Evolutionary conservation across 331 rosid genomes (phyloP), one percentile per base, ranked within the genome.

Genomic region (Saraca asoca): DNA sequence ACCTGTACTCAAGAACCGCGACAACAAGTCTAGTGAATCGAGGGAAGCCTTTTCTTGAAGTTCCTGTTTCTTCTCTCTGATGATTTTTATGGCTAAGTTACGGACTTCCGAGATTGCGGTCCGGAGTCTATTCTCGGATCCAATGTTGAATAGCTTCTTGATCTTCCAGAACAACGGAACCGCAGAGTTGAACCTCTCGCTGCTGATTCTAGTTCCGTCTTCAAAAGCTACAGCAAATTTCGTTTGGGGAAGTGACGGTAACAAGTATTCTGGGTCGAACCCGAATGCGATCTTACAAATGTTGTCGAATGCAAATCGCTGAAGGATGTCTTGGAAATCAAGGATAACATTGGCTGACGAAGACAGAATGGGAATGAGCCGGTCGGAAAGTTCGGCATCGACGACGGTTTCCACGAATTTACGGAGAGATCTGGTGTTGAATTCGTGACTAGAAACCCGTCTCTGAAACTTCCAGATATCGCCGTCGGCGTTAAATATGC

Each of bases 301-400:
- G 71, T 82, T 91, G 48, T 91, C 95, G 20, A 91, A 91, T 1
- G 86, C 75, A 37, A 90, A 85, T 1, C 95, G 73, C 33, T 87
- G 92, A 9, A 90, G 92, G 20, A 87, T 76, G 63, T 90, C 90
- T 51, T 87, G 83, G 31, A 90, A 69, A 60, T 88, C 91, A 3
- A 91, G 75, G 13, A 73, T 48, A 15, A 64, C 5, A 62, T 39
- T 12, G 5, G 77, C 41, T 0, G 88, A 64, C 5, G 77, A 2
- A 12, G 49, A 10, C 13, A 90, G 83, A 5, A 85, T 71, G 1
- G 97, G 93, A 12, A 77, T 0, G 4, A 91, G 80, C 2, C 91
- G 86, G 12, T 78, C 60, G 14, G 66, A 58, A 51, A 91, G 86
- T 55, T 88, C 93, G 0, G 73, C 34, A 42, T 88, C 85, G 0